Base-by-base conservation (phyloP, 768 basidiomycete genomes). In the Boletus pseudopeckii region DNA sequence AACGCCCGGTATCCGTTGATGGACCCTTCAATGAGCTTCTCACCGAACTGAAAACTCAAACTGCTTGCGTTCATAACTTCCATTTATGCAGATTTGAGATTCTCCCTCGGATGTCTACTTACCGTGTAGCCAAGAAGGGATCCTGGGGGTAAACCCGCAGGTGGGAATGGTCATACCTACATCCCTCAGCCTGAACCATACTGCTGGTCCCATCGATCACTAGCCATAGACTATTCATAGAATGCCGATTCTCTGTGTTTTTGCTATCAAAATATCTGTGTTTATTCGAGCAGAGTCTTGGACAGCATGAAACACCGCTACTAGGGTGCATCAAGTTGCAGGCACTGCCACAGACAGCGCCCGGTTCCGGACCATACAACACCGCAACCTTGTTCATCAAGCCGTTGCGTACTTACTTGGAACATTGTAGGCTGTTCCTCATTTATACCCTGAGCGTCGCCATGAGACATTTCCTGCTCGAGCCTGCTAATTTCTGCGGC, bases 401-500 rank as follows among this genome's bases (percentile, higher is more conserved):
- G 36, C 53, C 45, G 48, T 24, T 41, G 42, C 44, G 34, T 37
- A 14, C 36, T 38, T 42, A 30, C 37, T 41, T 15, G 40, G 33
- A 46, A 6, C 47, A 20, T 20, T 30, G 54, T 17, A 45, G 55
- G 54, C 54, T 56, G 53, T 62, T 41, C 55, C 37, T 56, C 53
- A 48, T 66, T 59, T 66, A 66, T 66, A 67, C 55, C 40, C 43
- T 44, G 32, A 26, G 28, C 22, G 18, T 24, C 22, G 18, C 45
- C 55, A 50, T 44, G 28, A 48, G 43, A 48, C 17, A 17, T 20
- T 24, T 51, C 41, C n/a, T 33, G 46, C 45, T 32, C 24, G 30
- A 40, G 40, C 33, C 43, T 48, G 36, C 22, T 45, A 30, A 54
- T 42, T 45, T 13, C 44, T 39, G 17, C 39, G 37, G 36, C 34